Base-by-base conservation (phyloP, 2,329 filamentous ascomycete species). In the Cercospora sojina region DNA sequence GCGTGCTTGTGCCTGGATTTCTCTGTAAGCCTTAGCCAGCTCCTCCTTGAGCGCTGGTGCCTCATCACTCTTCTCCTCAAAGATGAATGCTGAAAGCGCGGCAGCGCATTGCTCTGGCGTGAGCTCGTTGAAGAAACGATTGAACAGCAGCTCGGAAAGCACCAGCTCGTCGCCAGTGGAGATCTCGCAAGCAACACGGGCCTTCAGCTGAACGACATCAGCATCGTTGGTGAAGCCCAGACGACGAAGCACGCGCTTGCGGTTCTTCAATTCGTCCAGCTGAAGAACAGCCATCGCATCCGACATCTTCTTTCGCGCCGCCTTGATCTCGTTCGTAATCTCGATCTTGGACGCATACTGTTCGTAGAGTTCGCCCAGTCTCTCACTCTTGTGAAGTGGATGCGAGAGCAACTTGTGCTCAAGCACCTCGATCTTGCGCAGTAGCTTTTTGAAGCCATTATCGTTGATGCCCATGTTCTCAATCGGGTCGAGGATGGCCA, bases 121-220 rank as follows among this genome's bases (percentile, higher is more conserved):
- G 51, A 98, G 83, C 76, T 97, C 93, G 77, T 98, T 99, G 86
- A 99, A 99, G 85, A 97, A 98, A 43, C 93, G 88, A 79, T 98
- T 96, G 80, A 99, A 98, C 0, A 99, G 86, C 29, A 99, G 84
- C 79, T 99, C 95, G 12, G 91, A 93, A 5, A 99, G 86, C 70
- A 99, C 88, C 49, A 99, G 84, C 78, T 99, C 96, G 75, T 99
- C 95, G 38, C 94, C 95, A 0, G 94, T 97, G 69, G 92, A 97
- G 71, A 99, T 98, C 81, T 99, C 94, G 80, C 95, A 99, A 1
- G 95, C 95, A 3, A 98, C 96, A 64, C 96, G 91, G 10, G 94
- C 95, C 82, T 99, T 99, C 75, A 98, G 87, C 81, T 98, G 91
- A 8, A 99, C 93, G 1, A 99, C 93, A 77, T 98, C 95, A 61